Base-by-base conservation (phyloP, 2,329 filamentous ascomycete genomes). In the Emmonsia crescens region DNA sequence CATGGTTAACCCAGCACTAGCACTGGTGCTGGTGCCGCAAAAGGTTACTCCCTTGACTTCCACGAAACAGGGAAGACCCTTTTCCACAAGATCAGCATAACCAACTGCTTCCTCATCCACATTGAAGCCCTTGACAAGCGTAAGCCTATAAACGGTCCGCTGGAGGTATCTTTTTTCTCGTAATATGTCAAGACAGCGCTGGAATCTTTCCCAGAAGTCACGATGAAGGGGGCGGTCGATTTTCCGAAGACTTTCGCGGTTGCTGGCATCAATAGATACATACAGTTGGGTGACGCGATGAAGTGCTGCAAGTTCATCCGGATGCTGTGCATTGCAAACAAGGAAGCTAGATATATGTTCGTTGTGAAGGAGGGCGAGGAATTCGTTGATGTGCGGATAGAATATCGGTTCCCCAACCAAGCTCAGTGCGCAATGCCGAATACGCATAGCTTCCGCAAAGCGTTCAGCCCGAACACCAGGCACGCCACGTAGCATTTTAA, bases 331-430 rank as follows among this genome's bases (percentile, higher is more conserved):
- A 71, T 97, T 97, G 80, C 93, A 97, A 62, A 99, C 94, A 0
- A 97, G 80, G 78, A 97, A 99, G 38, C 89, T 94, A 2, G 90
- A 96, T 67, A 97, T 96, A 68, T 85, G 87, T 73, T 96, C 89
- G 14, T 75, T 78, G 77, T 97, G 93, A 66, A 99, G 81, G 80
- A 97, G 84, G 12, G 78, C 82, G 0, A 95, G 80, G 70, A 97
- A 92, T 71, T 92, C 88, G 75, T 99, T 96, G 80, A 97, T 97
- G 71, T 96, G 87, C 10, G 94, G 94, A 74, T 97, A 97, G 78
- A 97, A 97, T 68, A 96, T 96, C n/a, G 93, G 93, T 75, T 99
- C 93, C 67, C 94, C 93, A 27, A 99, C 94, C 10, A 99, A 81
- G 66, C 86, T 91, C 54, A 99, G 79, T 0, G 94, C 94, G 73